phyloP scores from a whole-genome alignment of 140 eudicot species.

The Oenanthe javanica region DNA sequence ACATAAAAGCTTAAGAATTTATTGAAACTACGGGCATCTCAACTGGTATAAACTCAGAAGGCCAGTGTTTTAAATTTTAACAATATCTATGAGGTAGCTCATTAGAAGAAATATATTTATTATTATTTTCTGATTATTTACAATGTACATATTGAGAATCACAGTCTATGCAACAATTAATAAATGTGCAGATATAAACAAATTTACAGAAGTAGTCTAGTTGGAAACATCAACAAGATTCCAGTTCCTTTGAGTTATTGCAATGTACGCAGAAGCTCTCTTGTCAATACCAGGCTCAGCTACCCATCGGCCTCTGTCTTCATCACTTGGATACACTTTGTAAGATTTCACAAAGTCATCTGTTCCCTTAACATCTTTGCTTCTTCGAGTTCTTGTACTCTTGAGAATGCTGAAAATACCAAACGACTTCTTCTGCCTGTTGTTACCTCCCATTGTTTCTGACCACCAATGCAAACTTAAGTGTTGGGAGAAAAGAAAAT shows the following conservation, averaged over 20 bases:
- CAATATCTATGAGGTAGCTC: not conserved
- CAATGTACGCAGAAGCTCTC: conserved; percentile 33
- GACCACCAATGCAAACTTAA: not conserved
- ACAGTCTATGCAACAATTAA: not conserved
- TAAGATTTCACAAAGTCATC: conserved; percentile 34
- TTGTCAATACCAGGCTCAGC: conserved; percentile 39
- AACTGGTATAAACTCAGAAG: not conserved
- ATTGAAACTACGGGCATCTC: not conserved
- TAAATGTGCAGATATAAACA: not conserved
- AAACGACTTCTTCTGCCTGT: conserved; percentile 21
- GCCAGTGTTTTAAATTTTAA: not conserved
- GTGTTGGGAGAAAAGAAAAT: not conserved
- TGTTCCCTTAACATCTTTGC: conserved; percentile 12
- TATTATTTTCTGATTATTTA: not conserved
- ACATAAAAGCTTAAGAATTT: not conserved
- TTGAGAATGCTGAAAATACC: conserved; percentile 29
- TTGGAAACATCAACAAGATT: conserved; percentile 22
- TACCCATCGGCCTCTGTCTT: conserved; percentile 44
- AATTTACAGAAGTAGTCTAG: not conserved
- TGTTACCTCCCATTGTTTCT: conserved; percentile 29
- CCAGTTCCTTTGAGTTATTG: conserved; percentile 23
- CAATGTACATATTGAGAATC: not conserved
- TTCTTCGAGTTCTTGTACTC: conserved; percentile 19
- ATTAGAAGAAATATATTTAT: not conserved
- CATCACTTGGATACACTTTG: conserved; percentile 44